phyloP scores from a whole-genome alignment of 805 yeast species.

The Saccharomycopsis javanensis region DNA sequence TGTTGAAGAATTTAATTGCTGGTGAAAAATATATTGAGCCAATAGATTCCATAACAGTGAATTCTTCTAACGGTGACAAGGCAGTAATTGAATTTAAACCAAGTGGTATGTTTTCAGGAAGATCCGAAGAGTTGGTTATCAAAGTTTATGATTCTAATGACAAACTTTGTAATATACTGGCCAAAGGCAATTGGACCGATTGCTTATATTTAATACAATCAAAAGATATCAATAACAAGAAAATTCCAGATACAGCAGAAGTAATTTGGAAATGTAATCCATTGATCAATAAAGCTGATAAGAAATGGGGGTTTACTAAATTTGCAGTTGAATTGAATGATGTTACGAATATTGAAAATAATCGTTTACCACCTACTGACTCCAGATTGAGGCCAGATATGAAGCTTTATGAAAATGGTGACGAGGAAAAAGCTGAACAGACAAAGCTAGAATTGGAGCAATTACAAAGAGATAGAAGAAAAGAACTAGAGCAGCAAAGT shows the following conservation, averaged over 20 bases:
- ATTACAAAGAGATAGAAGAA: conserved; percentile 69
- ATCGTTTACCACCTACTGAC: conserved; percentile 69
- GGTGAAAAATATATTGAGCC: conserved; percentile 96
- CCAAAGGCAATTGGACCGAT: conserved; percentile 80
- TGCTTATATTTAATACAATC: conserved; percentile 38
- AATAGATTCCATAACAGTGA: conserved; percentile 51
- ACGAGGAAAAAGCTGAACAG: conserved; percentile 60
- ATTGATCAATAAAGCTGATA: conserved; percentile 45
- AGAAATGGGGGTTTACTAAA: conserved; percentile 77
- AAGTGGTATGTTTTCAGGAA: conserved; percentile 76
- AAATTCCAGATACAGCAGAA: conserved; percentile 20
- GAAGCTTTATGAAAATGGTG: conserved; percentile 57
- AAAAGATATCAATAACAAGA: conserved; percentile 24
- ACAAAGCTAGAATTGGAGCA: conserved; percentile 65
- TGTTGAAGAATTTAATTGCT: conserved; percentile 79
- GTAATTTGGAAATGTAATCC: conserved; percentile 66
- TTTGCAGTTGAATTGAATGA: conserved; percentile 79
- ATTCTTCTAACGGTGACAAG: conserved; percentile 56
- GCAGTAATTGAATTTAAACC: conserved; percentile 69
- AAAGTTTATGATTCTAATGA: conserved; percentile 21
- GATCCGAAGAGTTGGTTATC: conserved; percentile 62
- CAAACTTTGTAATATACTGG: conserved; percentile 19
- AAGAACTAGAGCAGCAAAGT: conserved; percentile 38
- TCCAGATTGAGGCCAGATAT: conserved; percentile 87
- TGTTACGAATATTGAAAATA: conserved; percentile 61